Conservation (phyloP, 176 grass and related monocot species). For the Lolium rigidum region DNA sequence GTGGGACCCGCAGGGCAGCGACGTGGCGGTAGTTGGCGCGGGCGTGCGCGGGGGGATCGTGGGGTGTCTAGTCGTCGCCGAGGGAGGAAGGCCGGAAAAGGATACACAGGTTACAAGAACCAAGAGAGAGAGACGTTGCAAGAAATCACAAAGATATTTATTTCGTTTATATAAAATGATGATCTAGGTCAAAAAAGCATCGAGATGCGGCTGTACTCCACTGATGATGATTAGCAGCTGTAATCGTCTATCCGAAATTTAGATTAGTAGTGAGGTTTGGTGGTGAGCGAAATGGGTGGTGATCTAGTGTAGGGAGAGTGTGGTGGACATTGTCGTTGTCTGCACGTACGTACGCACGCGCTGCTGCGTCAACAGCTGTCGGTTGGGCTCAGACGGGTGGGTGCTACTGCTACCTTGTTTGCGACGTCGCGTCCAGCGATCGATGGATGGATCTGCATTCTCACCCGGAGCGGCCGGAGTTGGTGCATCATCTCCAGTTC, state of each 20-base stretch:
- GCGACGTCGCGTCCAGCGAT: background rate
- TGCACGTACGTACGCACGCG: background rate
- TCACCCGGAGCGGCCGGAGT: too few species aligned
- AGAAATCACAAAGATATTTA: too few species aligned
- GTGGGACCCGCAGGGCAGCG: background rate
- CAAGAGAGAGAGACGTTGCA: too few species aligned
- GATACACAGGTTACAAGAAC: too few species aligned
- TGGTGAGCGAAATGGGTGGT: background rate
- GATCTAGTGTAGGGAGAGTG: background rate
- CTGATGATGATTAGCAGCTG: background rate
- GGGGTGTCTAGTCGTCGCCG: constrained; percentile 23
- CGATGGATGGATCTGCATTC: too few species aligned
- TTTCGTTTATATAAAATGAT: background rate
- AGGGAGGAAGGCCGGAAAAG: background rate
- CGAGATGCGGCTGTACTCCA: background rate
- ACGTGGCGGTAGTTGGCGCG: background rate
- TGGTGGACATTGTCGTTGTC: background rate
- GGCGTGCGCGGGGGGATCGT: background rate
- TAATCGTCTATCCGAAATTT: background rate
- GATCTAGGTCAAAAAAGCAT: background rate
- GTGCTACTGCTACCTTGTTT: background rate
- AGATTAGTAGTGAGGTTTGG: background rate
- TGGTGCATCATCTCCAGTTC: too few species aligned
- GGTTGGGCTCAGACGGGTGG: background rate
- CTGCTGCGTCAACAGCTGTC: background rate